Conservation (phyloP, 352 stramenopile species). For the Pythium dissotocum region DNA sequence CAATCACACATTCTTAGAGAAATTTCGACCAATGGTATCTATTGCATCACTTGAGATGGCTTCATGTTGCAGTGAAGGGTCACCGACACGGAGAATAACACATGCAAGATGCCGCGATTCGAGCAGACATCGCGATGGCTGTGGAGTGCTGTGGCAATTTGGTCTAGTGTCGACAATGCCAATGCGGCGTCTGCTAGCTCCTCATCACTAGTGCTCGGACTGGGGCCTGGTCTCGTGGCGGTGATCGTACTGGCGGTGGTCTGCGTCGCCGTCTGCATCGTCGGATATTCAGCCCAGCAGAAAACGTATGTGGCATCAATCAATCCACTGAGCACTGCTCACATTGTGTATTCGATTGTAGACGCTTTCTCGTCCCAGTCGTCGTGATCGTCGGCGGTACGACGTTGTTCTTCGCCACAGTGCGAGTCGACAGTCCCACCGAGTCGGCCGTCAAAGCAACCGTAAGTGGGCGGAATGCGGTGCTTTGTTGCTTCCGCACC, state of each 20-base stretch:
- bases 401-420: conserved; percentile 40
- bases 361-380: conserved; percentile 30
- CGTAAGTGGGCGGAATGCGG: neutral
- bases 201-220: conserved; percentile 28
- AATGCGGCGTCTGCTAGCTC: neutral
- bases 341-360: neutral
- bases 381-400: conserved; percentile 30
- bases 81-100: neutral
- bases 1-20: neutral
- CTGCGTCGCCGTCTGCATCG: conserved; percentile 32
- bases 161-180: neutral
- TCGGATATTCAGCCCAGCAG: conserved; percentile 33
- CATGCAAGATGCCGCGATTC: neutral
- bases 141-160: neutral
- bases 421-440: conserved; percentile 30
- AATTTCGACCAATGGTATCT: conserved; percentile 6
- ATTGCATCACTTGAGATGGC: conserved; percentile 8
- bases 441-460: conserved; percentile 3
- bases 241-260: conserved; percentile 38
- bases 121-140: neutral
- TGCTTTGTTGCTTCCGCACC: neutral
- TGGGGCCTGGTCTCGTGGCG: conserved; percentile 39
- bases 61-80: conserved; percentile 4
- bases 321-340: neutral
- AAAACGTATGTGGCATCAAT: conserved; percentile 10